Conservation (phyloP, 371 early-diverging fungal genomes). For the Synchytrium microbalum region DNA sequence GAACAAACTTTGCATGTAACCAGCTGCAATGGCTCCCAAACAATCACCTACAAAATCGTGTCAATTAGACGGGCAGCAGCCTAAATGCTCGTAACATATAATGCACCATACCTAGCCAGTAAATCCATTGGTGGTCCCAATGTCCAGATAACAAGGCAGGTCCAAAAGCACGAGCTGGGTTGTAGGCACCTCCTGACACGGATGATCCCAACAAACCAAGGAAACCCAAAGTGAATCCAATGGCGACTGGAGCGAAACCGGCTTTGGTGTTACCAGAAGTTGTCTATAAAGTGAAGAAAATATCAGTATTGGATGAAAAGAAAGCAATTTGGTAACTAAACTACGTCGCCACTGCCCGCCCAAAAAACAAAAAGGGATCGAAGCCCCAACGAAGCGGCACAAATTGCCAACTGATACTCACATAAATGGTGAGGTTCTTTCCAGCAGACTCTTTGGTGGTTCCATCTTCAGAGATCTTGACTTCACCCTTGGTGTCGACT, state of each 20-base stretch:
- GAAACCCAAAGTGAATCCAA: conserved; percentile 61
- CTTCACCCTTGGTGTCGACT: conserved; percentile 19
- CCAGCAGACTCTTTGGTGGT: conserved; percentile 19
- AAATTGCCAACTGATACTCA: conserved; percentile 11
- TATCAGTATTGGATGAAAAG: conserved; percentile 1
- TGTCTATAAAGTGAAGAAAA: conserved; percentile 21
- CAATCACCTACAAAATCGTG: conserved; percentile 59
- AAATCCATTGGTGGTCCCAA: conserved; percentile 51
- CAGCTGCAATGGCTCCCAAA: conserved; percentile 55
- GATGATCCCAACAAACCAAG: conserved; percentile 52
- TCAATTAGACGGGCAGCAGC: conserved; percentile 34
- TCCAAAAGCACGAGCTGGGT: conserved; percentile 61
- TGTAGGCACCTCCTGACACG: conserved; percentile 65
- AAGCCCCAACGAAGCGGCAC: not conserved
- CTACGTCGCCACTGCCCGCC: not conserved
- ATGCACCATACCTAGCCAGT: too few species aligned
- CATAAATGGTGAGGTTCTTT: conserved; percentile 49
- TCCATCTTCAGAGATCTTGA: conserved; percentile 12
- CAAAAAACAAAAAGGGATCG: not conserved
- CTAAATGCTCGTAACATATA: too few species aligned
- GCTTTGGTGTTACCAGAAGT: conserved; percentile 53
- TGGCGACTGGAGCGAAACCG: conserved; percentile 53
- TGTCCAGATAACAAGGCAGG: conserved; percentile 48
- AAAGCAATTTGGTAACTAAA: not conserved
- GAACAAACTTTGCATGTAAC: conserved; percentile 38